These are phyloP conservation scores for Clitocybe nebularis DNA, from an alignment of 1,284 basidiomycete species.

Conservation along the genomic window DNA sequence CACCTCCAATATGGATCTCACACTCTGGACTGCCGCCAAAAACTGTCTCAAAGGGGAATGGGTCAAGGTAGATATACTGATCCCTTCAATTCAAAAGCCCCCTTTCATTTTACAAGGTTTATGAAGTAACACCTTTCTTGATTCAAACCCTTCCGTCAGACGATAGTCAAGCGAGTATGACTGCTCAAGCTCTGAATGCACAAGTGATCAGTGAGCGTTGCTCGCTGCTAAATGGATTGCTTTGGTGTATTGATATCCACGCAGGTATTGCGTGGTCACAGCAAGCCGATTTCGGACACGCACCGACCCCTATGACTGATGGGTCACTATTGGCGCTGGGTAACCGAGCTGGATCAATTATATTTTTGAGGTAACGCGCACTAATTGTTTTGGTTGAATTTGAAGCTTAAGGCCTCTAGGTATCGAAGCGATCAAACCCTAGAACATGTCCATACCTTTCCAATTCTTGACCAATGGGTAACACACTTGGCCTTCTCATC, in stretches of 20 bases:
- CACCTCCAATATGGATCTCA: slow-evolving; percentile 57
- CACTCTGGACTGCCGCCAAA: slow-evolving; percentile 48
- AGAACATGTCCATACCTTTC: slow-evolving; percentile 28
- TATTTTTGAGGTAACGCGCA: slow-evolving; percentile 49
- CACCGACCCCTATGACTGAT: slow-evolving; percentile 60
- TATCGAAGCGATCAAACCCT: slow-evolving; percentile 22
- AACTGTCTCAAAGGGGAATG: slow-evolving; percentile 59
- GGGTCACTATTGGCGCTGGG: slow-evolving; percentile 68
- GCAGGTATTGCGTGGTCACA: slow-evolving; percentile 65
- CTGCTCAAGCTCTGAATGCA: slow-evolving; percentile 28
- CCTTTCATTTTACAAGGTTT: slow-evolving; percentile 29
- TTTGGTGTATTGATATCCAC: background rate
- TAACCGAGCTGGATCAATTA: slow-evolving; percentile 58
- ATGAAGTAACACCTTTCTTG: slow-evolving; percentile 43
- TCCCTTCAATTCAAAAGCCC: background rate
- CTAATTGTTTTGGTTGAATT: background rate
- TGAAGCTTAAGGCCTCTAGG: slow-evolving; percentile 14
- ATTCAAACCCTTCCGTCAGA: slow-evolving; percentile 25
- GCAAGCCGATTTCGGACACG: slow-evolving; percentile 50
- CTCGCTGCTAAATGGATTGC: background rate
- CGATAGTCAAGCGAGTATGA: slow-evolving; percentile 16
- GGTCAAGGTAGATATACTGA: slow-evolving; percentile 35
- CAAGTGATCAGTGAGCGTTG: slow-evolving; percentile 41
- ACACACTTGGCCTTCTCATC: slow-evolving; percentile 51
- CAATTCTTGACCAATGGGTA: slow-evolving; percentile 49